phyloP scores from a whole-genome alignment of 148 eudicot genomes.

The Rhododendron kiyosumense region DNA sequence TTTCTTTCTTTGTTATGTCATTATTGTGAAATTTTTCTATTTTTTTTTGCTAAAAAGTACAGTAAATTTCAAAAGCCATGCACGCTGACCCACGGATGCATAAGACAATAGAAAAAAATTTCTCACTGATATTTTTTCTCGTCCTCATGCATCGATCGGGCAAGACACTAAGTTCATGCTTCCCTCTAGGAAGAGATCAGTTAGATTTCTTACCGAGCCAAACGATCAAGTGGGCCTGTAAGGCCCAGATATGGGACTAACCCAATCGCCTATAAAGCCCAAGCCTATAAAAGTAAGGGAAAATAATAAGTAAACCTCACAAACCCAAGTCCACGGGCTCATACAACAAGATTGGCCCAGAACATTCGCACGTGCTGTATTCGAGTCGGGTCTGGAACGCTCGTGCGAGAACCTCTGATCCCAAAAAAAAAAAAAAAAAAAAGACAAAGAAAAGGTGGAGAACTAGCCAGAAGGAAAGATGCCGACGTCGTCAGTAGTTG shows the following conservation, averaged over 20 bases:
- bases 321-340: not conserved
- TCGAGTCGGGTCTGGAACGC: not conserved
- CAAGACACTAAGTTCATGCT: not conserved
- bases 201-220: not conserved
- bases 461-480: slow-evolving; percentile 8
- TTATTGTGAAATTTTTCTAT: too few species aligned
- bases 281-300: too few species aligned
- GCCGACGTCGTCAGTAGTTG: slow-evolving; percentile 4
- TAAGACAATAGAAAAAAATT: too few species aligned
- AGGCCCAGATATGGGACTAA: not conserved
- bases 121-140: too few species aligned
- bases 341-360: not conserved
- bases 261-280: not conserved
- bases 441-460: not conserved
- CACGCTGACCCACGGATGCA: too few species aligned
- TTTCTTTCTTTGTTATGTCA: too few species aligned
- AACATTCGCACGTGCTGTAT: not conserved
- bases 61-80: too few species aligned
- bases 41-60: too few species aligned
- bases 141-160: too few species aligned
- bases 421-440: too few species aligned
- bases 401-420: not conserved
- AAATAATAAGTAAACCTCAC: too few species aligned
- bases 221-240: not conserved
- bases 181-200: not conserved